phyloP scores from a whole-genome alignment of 805 yeast species.

The Suhomyces canberraensis region DNA sequence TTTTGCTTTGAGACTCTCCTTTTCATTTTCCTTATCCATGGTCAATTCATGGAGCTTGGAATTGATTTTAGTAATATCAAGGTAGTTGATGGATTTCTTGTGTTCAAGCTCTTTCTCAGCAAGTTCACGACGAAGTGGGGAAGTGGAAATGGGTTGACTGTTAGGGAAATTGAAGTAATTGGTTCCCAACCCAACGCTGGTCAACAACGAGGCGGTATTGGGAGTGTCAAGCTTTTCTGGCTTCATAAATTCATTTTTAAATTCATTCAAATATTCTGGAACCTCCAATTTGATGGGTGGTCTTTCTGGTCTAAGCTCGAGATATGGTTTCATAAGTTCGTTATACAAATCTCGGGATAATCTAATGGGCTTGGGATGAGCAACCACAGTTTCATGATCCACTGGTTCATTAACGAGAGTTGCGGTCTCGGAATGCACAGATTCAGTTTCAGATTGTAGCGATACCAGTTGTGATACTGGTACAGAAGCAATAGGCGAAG shows the following conservation, averaged over 20 bases:
- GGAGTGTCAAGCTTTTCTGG: conserved; percentile 2
- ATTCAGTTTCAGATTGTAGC: conserved; percentile 1
- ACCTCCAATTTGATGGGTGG: background rate
- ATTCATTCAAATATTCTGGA: background rate
- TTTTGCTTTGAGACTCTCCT: conserved; percentile 1
- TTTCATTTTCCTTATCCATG: conserved; percentile 6
- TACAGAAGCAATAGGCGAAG: conserved; percentile 1
- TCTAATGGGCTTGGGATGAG: conserved; percentile 15
- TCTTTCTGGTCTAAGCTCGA: background rate
- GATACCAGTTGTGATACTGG: background rate
- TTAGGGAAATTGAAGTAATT: conserved; percentile 25
- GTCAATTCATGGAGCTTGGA: conserved; percentile 18
- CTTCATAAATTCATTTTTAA: conserved; percentile 1
- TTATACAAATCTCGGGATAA: conserved; percentile 10
- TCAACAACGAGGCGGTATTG: conserved; percentile 6
- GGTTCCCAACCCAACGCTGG: conserved; percentile 39
- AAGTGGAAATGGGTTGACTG: conserved; percentile 18
- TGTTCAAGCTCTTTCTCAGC: conserved; percentile 8
- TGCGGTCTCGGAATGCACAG: conserved; percentile 7
- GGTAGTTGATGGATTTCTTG: conserved; percentile 21
- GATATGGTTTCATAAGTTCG: conserved; percentile 10
- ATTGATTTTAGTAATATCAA: conserved; percentile 27
- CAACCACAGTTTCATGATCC: conserved; percentile 3
- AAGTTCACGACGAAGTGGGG: conserved; percentile 24
- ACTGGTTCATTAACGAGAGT: conserved; percentile 7